Conservation (phyloP, 345 rosid species). For the Populus davidiana region DNA sequence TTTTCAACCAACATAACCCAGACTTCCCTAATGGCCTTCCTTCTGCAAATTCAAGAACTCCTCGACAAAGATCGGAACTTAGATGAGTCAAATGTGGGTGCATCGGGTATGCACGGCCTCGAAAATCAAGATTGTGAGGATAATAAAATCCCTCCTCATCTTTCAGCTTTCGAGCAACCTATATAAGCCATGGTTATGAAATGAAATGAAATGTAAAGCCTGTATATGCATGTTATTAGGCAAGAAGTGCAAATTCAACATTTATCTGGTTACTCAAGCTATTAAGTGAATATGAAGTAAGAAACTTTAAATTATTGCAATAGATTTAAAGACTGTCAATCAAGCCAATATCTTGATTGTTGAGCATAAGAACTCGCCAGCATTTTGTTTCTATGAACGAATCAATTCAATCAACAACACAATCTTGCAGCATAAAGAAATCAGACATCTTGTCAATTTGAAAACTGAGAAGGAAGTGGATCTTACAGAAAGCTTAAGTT, state of each 20-base stretch:
- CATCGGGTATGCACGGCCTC: conserved; percentile 99
- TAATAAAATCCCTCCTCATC: conserved; percentile 95
- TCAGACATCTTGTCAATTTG: not conserved
- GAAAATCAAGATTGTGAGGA: conserved; percentile 97
- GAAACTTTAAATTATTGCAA: not conserved
- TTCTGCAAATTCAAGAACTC: conserved; percentile 92
- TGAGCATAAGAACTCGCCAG: not conserved
- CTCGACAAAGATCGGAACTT: conserved; percentile 92
- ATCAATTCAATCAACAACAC: not conserved
- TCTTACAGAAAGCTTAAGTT: conserved; percentile 37
- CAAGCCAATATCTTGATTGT: not conserved
- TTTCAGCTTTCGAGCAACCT: conserved; percentile 94
- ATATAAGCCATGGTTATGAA: conserved; percentile 20
- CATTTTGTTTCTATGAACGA: not conserved
- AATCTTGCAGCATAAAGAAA: conserved; percentile 5
- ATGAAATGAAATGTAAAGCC: conserved; percentile 18
- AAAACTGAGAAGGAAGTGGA: not conserved
- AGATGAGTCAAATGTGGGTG: conserved; percentile 94
- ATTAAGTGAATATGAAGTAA: conserved; percentile 4
- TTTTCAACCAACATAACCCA: conserved; percentile 85
- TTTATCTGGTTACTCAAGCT: not conserved
- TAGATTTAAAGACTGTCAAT: not conserved
- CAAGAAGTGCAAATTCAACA: not conserved
- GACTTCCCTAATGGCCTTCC: conserved; percentile 85
- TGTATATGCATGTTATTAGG: not conserved